Evolutionary conservation across 179 eudicot species (phyloP).

Genomic region (Corrigiola litoralis): DNA sequence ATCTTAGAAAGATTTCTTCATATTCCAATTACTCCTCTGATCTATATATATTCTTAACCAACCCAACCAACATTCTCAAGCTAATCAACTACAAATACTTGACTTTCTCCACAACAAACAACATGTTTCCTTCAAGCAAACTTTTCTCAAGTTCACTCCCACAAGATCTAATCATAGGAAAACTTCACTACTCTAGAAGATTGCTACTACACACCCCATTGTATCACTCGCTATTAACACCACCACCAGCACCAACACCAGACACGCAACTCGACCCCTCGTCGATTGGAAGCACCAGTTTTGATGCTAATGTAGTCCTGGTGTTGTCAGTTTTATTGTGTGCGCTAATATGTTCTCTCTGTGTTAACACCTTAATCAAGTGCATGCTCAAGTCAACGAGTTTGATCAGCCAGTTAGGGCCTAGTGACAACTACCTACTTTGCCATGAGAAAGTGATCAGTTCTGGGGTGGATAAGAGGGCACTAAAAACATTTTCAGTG

Average conservation of each 20-base stretch:
- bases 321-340: slow-evolving; percentile 23
- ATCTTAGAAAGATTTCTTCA: neutral
- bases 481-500: slow-evolving; percentile 24
- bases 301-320: slow-evolving; percentile 28
- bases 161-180: neutral
- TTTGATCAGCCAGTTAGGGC: slow-evolving; percentile 7
- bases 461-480: slow-evolving; percentile 23
- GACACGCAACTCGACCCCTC: slow-evolving; percentile 1
- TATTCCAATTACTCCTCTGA: neutral
- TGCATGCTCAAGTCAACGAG: slow-evolving; percentile 26
- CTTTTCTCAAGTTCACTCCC: neutral
- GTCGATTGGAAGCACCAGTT: neutral
- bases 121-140: slow-evolving; percentile 8
- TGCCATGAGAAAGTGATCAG: neutral
- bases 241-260: slow-evolving; percentile 7
- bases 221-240: slow-evolving; percentile 1
- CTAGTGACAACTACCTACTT: slow-evolving; percentile 9
- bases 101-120: neutral
- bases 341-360: slow-evolving; percentile 25
- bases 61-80: neutral
- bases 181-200: slow-evolving; percentile 22
- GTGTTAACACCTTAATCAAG: slow-evolving; percentile 23
- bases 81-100: neutral
- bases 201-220: slow-evolving; percentile 11
- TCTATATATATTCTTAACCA: slow-evolving; percentile 4